Conservation (phyloP, 1,139 yeast genomes). For the Suhomyces wounanorum region DNA sequence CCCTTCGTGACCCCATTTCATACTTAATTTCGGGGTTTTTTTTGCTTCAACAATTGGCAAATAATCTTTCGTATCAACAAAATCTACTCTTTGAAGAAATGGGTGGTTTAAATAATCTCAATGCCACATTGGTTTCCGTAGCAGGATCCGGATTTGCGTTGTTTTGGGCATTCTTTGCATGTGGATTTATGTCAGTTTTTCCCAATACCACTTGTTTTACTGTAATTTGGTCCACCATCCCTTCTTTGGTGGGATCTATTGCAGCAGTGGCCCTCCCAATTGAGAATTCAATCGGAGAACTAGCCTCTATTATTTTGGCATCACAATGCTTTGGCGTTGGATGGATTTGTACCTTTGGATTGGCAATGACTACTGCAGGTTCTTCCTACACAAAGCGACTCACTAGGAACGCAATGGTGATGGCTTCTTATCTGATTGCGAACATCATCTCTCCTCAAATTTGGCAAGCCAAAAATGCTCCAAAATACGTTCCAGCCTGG, state of each 20-base stretch:
- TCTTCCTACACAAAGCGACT: slow-evolving; percentile 30
- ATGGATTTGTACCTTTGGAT: slow-evolving; percentile 27
- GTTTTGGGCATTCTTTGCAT: slow-evolving; percentile 33
- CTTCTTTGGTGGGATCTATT: slow-evolving; percentile 47
- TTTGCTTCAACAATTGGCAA: slow-evolving; percentile 46
- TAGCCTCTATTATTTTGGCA: slow-evolving; percentile 33
- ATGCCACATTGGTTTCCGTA: slow-evolving; percentile 53
- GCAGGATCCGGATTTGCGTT: slow-evolving; percentile 51
- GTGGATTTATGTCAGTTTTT: slow-evolving; percentile 23
- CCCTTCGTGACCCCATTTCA: slow-evolving; percentile 47
- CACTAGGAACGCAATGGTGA: slow-evolving; percentile 26
- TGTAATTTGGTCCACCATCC: slow-evolving; percentile 30
- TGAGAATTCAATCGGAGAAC: slow-evolving; percentile 41
- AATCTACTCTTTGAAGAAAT: slow-evolving; percentile 42
- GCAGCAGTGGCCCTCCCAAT: slow-evolving; percentile 45
- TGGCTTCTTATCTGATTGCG: slow-evolving; percentile 26
- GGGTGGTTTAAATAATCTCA: slow-evolving; percentile 47
- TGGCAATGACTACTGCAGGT: slow-evolving; percentile 26
- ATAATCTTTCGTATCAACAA: slow-evolving; percentile 50
- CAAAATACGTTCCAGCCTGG: slow-evolving; percentile 45
- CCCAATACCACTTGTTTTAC: slow-evolving; percentile 22
- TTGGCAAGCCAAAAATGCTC: slow-evolving; percentile 26
- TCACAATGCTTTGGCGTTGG: slow-evolving; percentile 24
- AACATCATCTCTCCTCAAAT: slow-evolving; percentile 32
- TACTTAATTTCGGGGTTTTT: slow-evolving; percentile 45